These are phyloP conservation scores for Cercospora beticola DNA, from an alignment of 2,329 filamentous ascomycete genomes.

Conservation along the genomic window DNA sequence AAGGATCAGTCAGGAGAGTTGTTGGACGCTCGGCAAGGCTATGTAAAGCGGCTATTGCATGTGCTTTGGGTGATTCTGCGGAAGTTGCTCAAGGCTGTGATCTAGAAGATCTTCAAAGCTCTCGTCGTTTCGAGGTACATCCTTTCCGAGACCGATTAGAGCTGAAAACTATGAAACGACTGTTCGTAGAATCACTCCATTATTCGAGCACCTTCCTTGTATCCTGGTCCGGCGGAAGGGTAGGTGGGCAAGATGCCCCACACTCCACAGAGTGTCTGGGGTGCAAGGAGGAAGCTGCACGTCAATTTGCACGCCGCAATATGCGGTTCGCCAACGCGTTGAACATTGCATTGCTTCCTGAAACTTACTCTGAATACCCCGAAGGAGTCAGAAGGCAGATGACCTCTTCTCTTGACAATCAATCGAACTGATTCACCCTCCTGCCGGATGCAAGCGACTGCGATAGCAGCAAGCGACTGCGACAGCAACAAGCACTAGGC, in stretches of 20 bases:
- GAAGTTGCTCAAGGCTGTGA: background rate
- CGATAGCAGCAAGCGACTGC: no score
- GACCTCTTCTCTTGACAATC: no score
- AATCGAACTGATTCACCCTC: no score
- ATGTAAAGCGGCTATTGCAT: background rate
- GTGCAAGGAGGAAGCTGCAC: background rate
- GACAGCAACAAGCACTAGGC: no score
- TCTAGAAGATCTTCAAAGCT: background rate
- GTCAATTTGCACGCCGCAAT: background rate
- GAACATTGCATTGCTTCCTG: background rate
- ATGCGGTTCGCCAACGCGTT: background rate
- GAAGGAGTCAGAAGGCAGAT: no score
- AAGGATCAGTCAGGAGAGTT: background rate
- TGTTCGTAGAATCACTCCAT: background rate
- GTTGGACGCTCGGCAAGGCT: background rate
- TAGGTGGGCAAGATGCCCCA: background rate
- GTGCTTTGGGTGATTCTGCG: background rate
- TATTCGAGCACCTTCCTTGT: background rate
- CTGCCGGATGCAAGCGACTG: no score
- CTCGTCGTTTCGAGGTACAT: background rate
- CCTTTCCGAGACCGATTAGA: background rate
- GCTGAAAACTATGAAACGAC: background rate
- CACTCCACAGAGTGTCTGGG: background rate
- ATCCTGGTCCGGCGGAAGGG: no score
- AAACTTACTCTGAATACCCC: no score